These are phyloP conservation scores for Furcasterigmium sp. DNA, from an alignment of 2,329 filamentous ascomycete genomes.

Conservation along the genomic window DNA sequence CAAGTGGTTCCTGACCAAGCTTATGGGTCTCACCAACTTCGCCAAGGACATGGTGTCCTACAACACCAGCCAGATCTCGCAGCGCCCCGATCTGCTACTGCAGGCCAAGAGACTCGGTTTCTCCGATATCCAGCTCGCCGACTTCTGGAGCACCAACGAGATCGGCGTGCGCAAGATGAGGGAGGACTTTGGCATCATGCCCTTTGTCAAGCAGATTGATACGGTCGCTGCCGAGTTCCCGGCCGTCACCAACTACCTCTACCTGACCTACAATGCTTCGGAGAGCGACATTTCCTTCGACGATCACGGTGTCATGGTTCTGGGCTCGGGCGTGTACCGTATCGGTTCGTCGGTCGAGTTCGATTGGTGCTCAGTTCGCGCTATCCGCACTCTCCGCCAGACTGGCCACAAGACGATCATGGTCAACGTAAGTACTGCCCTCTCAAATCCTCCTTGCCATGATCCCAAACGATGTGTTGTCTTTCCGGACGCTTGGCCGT, in stretches of 20 bases:
- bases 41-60: conserved; percentile 70
- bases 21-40: conserved; percentile 89
- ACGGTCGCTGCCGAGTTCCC: conserved; percentile 97
- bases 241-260: conserved; percentile 90
- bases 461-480: too few relatives aligned
- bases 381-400: conserved; percentile 83
- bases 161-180: conserved; percentile 79
- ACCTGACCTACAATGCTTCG: conserved; percentile 89
- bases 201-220: conserved; percentile 96
- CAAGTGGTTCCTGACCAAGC: conserved; percentile 93
- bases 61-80: conserved; percentile 57
- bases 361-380: conserved; percentile 96
- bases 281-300: conserved; percentile 80
- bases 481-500: too few relatives aligned
- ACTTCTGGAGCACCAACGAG: conserved; percentile 93
- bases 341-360: conserved; percentile 98
- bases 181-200: conserved; percentile 79
- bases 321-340: conserved; percentile 92
- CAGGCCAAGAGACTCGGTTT: conserved; percentile 93
- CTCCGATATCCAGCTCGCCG: conserved; percentile 86
- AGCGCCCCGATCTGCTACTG: conserved; percentile 61
- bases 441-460: conserved; percentile 2
- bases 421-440: conserved; percentile 54
- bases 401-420: conserved; percentile 90
- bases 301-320: conserved; percentile 91